phyloP scores from a whole-genome alignment of 164 flowering plant species.

The Malania oleifera region DNA sequence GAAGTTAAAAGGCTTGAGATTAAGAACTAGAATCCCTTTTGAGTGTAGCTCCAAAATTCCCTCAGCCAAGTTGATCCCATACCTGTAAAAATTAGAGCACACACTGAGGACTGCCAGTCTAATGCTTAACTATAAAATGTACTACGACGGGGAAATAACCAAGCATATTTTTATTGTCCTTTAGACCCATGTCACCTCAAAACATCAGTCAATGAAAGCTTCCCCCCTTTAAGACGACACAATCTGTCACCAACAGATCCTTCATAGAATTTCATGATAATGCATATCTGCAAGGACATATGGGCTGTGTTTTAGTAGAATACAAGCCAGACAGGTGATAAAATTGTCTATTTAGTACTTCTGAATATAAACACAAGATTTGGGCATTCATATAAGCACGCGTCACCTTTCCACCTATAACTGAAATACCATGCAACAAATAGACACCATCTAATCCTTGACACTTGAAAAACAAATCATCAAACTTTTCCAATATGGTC shows the following conservation, averaged over 20 bases:
- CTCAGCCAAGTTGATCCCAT: slow-evolving; percentile 65
- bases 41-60: slow-evolving; percentile 69
- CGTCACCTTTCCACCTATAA: slow-evolving; percentile 63
- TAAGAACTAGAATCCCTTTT: slow-evolving; percentile 61
- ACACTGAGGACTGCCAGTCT: not conserved
- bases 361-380: not conserved
- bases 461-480: slow-evolving; percentile 45
- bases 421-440: slow-evolving; percentile 66
- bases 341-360: not conserved
- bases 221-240: slow-evolving; percentile 68
- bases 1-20: slow-evolving; percentile 79
- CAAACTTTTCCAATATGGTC: slow-evolving; percentile 39
- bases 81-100: slow-evolving; percentile 45
- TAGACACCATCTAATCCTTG: slow-evolving; percentile 49
- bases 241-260: slow-evolving; percentile 81
- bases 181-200: slow-evolving; percentile 49
- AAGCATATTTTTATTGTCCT: not conserved
- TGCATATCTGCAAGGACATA: slow-evolving; percentile 50
- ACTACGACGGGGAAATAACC: not conserved
- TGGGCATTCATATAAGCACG: too few relatives aligned
- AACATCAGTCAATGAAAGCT: slow-evolving; percentile 58
- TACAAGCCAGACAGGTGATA: not conserved
- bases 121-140: not conserved
- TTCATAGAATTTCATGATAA: slow-evolving; percentile 81
- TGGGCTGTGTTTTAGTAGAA: slow-evolving; percentile 3